These are phyloP conservation scores for Alternaria arborescens DNA, from an alignment of 2,329 filamentous ascomycete genomes.

Conservation along the genomic window DNA sequence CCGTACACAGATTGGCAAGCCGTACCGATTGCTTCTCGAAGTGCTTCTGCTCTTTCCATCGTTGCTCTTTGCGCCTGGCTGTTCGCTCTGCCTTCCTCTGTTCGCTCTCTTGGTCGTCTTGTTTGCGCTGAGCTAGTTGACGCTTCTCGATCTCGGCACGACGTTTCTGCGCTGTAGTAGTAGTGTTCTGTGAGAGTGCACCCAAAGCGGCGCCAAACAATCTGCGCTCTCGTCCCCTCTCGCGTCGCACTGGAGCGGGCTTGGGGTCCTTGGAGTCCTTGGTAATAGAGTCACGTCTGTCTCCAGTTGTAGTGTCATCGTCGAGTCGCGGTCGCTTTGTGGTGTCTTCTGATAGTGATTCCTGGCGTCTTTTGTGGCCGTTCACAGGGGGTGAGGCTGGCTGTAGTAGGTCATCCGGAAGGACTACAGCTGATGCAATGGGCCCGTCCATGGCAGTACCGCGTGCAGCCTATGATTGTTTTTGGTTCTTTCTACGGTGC, in stretches of 20 bases:
- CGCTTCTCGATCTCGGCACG: constrained; percentile 83
- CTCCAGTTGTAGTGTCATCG: constrained; percentile 32
- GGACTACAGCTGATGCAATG: constrained; percentile 63
- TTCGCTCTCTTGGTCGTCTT: constrained; percentile 76
- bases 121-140: constrained; percentile 77
- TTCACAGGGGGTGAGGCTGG: constrained; percentile 41
- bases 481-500: neutral
- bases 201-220: constrained; percentile 84
- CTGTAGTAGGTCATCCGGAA: constrained; percentile 55
- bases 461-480: neutral
- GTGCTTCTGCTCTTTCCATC: constrained; percentile 74
- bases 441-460: constrained; percentile 47
- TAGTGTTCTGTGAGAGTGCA: constrained; percentile 76
- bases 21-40: constrained; percentile 81
- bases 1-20: neutral
- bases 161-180: constrained; percentile 69
- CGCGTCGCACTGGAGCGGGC: constrained; percentile 57
- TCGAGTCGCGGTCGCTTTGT: constrained; percentile 63
- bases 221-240: constrained; percentile 83
- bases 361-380: constrained; percentile 62
- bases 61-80: constrained; percentile 67
- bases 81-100: constrained; percentile 71
- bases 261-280: constrained; percentile 32
- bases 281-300: constrained; percentile 27
- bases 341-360: constrained; percentile 60